Conservation (phyloP, 768 basidiomycete species). For the Trametes maxima region DNA sequence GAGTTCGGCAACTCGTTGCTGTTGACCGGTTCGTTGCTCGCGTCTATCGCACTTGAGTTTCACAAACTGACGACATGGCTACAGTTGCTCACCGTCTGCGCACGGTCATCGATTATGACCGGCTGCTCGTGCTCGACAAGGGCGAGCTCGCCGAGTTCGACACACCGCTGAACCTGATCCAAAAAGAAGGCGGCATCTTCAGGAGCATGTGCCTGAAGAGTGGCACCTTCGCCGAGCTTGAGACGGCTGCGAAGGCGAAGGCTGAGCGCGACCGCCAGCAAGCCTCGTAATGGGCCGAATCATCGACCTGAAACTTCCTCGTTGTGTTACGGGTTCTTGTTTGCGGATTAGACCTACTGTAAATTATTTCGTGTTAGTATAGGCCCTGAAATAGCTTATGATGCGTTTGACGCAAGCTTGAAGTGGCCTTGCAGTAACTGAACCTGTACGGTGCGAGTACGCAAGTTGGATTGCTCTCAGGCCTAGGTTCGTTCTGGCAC, state of each 20-base stretch:
- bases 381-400: no score
- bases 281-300: not conserved
- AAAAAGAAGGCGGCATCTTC: slow-evolving; percentile 51
- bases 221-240: slow-evolving; percentile 63
- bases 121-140: slow-evolving; percentile 79
- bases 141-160: slow-evolving; percentile 53
- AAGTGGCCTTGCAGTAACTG: no score
- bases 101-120: slow-evolving; percentile 82
- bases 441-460: no score
- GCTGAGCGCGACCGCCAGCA: slow-evolving; percentile 23
- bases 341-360: no score
- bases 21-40: slow-evolving; percentile 59
- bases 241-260: slow-evolving; percentile 54
- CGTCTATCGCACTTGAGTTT: not conserved
- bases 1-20: slow-evolving; percentile 79
- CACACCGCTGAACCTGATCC: slow-evolving; percentile 52
- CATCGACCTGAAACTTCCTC: no score
- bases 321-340: no score
- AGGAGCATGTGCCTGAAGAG: slow-evolving; percentile 60
- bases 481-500: no score
- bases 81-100: slow-evolving; percentile 73
- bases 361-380: no score
- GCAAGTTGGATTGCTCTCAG: no score
- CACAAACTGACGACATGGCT: slow-evolving; percentile 19
- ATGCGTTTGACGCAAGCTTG: no score